Conservation (phyloP, 78 protist genomes). For the Salpingoeca rosetta region DNA sequence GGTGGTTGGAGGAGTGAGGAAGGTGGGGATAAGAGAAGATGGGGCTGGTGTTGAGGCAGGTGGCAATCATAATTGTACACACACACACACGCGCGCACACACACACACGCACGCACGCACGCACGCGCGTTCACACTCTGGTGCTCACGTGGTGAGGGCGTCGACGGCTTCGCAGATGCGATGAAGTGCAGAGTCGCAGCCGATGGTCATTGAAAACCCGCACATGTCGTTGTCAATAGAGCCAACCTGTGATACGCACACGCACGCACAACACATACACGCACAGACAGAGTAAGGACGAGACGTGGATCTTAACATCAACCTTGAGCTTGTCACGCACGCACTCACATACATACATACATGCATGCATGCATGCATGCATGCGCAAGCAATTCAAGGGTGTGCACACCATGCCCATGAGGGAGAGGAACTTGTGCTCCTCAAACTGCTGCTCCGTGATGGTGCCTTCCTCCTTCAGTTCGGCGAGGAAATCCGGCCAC, state of each 20-base stretch:
- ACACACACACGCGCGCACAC: too few relatives aligned
- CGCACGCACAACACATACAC: background rate
- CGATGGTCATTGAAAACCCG: slow-evolving; percentile 35
- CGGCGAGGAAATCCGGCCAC: slow-evolving; percentile 39
- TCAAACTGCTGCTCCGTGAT: background rate
- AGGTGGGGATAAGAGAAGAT: too few relatives aligned
- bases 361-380: background rate
- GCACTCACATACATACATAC: background rate
- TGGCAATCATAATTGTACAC: too few relatives aligned
- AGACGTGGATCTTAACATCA: background rate
- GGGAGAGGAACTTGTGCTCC: background rate
- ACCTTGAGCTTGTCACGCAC: too few relatives aligned
- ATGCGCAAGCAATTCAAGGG: background rate
- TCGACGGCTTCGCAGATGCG: slow-evolving; percentile 59
- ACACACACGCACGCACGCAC: slow-evolving; percentile 3
- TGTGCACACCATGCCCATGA: background rate
- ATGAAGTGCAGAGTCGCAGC: slow-evolving; percentile 54
- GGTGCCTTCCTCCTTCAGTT: slow-evolving; percentile 4
- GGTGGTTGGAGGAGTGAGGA: too few relatives aligned
- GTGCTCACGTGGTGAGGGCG: slow-evolving; percentile 25
- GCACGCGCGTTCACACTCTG: background rate
- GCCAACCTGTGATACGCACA: slow-evolving; percentile 22
- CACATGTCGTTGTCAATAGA: slow-evolving; percentile 72
- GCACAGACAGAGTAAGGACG: background rate
- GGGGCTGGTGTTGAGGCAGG: too few relatives aligned